These are phyloP conservation scores for Ophiostoma populinum DNA, from an alignment of 2,329 filamentous ascomycete species.

Conservation along the genomic window DNA sequence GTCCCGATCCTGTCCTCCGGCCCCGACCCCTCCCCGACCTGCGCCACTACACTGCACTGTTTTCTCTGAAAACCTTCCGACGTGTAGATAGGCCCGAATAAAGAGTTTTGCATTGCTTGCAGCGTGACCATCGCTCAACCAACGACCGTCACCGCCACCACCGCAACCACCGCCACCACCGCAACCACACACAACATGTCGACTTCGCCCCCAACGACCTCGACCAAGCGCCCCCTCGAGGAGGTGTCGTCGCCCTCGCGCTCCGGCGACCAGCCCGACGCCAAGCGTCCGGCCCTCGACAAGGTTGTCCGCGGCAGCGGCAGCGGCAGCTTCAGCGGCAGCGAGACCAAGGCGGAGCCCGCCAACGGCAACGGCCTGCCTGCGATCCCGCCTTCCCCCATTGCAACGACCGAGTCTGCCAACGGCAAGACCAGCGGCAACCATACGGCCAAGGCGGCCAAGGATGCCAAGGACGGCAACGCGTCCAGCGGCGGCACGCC, in stretches of 20 bases:
- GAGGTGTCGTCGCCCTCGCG: constrained; percentile 90
- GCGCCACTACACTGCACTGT: constrained; percentile 66
- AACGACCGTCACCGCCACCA: no score
- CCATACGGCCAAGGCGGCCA: constrained; percentile 29
- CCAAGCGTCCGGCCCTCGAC: constrained; percentile 89
- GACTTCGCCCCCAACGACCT: constrained; percentile 48
- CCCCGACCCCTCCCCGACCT: no score
- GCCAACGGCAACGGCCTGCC: constrained; percentile 17
- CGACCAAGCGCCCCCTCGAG: constrained; percentile 83
- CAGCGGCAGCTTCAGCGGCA: no score
- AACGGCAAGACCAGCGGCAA: constrained; percentile 32
- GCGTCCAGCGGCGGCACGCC: constrained; percentile 53
- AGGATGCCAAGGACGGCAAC: constrained; percentile 37
- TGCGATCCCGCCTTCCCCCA: constrained; percentile 14
- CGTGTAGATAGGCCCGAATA: constrained; percentile 56
- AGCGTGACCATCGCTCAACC: no score
- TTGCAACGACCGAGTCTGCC: constrained; percentile 26
- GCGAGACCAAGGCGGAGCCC: constrained; percentile 28
- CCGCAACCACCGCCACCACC: constrained; percentile 10
- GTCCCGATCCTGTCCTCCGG: no score
- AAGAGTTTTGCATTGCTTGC: constrained; percentile 1
- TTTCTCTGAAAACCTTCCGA: constrained; percentile 67
- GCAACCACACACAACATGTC: constrained; percentile 46
- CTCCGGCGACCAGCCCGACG: constrained; percentile 83
- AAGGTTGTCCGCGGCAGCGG: constrained; percentile 75